Evolutionary conservation across 2,329 filamentous ascomycete species (phyloP).

Genomic region (Colletotrichum neosansevieriae): DNA sequence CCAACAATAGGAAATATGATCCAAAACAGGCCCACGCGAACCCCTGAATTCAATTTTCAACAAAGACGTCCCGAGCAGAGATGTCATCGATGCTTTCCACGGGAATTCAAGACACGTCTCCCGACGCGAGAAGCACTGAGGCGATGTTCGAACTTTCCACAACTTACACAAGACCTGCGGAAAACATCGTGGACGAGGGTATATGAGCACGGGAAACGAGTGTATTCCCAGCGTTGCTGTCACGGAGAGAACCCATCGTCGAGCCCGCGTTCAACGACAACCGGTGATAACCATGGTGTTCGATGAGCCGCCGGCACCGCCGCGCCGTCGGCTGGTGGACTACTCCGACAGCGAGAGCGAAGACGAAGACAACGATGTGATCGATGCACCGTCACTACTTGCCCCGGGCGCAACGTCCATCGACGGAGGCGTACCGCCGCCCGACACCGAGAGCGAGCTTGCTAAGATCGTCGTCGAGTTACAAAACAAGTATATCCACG

Average conservation of each 20-base stretch:
- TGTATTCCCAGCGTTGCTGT: too few relatives aligned
- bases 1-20: neutral
- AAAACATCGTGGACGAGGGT: neutral
- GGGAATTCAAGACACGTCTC: neutral
- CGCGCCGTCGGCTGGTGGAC: neutral
- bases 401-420: neutral
- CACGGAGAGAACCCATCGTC: too few relatives aligned
- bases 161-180: neutral
- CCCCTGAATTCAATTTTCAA: neutral
- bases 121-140: neutral
- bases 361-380: neutral
- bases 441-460: constrained; percentile 23
- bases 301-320: neutral
- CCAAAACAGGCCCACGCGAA: neutral
- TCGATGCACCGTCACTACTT: neutral
- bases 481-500: constrained; percentile 16
- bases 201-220: neutral
- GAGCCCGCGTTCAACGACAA: too few relatives aligned
- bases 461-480: constrained; percentile 22
- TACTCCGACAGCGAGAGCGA: constrained; percentile 22
- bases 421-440: neutral
- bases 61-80: neutral
- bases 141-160: neutral
- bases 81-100: too few relatives aligned
- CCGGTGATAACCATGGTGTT: too few relatives aligned